These are phyloP conservation scores for Diaporthe nobilis DNA, from an alignment of 2,329 filamentous ascomycete species.

Conservation along the genomic window DNA sequence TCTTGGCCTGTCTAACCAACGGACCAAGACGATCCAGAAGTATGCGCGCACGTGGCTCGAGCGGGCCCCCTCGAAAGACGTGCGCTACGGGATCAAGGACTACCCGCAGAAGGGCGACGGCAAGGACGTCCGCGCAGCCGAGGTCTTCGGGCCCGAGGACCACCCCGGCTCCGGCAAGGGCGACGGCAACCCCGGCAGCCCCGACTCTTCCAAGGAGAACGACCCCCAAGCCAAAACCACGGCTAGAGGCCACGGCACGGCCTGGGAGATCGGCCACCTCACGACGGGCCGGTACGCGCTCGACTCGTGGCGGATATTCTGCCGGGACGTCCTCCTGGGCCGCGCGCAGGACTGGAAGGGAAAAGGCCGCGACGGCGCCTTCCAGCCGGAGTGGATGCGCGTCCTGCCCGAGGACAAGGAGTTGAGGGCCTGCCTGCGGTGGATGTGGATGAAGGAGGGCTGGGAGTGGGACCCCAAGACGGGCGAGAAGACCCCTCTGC, in stretches of 20 bases:
- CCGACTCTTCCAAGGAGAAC: slow-evolving; percentile 41
- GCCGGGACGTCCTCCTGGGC: slow-evolving; percentile 81
- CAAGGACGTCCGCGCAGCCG: slow-evolving; percentile 49
- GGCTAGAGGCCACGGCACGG: slow-evolving; percentile 52
- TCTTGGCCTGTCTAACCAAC: slow-evolving; percentile 78
- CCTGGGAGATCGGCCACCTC: slow-evolving; percentile 89
- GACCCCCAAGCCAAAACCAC: slow-evolving; percentile 35
- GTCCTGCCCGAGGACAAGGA: slow-evolving; percentile 90
- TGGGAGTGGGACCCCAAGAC: slow-evolving; percentile 84
- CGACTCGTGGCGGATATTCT: slow-evolving; percentile 96
- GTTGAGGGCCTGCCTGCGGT: slow-evolving; percentile 85
- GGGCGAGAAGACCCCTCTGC: slow-evolving; percentile 71
- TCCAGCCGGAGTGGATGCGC: slow-evolving; percentile 92
- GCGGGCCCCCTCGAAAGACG: slow-evolving; percentile 71
- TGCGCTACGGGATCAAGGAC: slow-evolving; percentile 66
- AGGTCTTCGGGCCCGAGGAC: slow-evolving; percentile 48
- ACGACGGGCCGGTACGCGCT: slow-evolving; percentile 86
- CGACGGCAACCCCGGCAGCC: neutral
- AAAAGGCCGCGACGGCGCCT: slow-evolving; percentile 62
- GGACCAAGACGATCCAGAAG: slow-evolving; percentile 76
- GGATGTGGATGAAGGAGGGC: slow-evolving; percentile 93
- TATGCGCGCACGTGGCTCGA: slow-evolving; percentile 79
- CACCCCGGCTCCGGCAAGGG: slow-evolving; percentile 31
- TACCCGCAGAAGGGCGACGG: slow-evolving; percentile 55
- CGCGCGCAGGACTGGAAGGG: slow-evolving; percentile 78